phyloP scores from a whole-genome alignment of 2,329 filamentous ascomycete species.

The Colletotrichum viniferum region DNA sequence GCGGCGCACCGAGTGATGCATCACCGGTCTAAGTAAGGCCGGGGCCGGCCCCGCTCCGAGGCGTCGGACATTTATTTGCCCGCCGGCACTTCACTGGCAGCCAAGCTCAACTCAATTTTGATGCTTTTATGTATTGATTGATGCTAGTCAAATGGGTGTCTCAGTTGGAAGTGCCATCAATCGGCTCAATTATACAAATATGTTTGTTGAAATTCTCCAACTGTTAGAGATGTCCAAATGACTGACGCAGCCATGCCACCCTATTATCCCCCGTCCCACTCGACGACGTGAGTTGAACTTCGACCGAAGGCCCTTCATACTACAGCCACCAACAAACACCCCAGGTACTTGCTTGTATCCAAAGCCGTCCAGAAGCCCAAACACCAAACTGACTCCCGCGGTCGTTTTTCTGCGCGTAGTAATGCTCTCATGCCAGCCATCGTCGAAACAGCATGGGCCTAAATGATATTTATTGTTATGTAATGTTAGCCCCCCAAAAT shows the following conservation, averaged over 20 bases:
- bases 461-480: background rate
- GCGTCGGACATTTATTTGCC: background rate
- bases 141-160: background rate
- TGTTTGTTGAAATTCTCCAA: background rate
- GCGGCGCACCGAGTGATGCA: background rate
- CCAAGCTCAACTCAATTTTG: background rate
- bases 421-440: background rate
- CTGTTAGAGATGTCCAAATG: background rate
- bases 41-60: background rate
- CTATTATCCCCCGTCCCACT: background rate
- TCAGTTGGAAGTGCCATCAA: background rate
- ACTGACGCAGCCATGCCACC: background rate
- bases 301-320: background rate
- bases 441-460: background rate
- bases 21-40: background rate
- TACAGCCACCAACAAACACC: background rate
- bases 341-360: background rate
- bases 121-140: background rate
- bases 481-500: background rate
- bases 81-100: background rate
- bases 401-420: background rate
- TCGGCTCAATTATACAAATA: background rate
- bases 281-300: background rate
- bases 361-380: background rate
- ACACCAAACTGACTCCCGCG: background rate